Conservation (phyloP, 1,284 basidiomycete species). For the Entoloma clypeatum region DNA sequence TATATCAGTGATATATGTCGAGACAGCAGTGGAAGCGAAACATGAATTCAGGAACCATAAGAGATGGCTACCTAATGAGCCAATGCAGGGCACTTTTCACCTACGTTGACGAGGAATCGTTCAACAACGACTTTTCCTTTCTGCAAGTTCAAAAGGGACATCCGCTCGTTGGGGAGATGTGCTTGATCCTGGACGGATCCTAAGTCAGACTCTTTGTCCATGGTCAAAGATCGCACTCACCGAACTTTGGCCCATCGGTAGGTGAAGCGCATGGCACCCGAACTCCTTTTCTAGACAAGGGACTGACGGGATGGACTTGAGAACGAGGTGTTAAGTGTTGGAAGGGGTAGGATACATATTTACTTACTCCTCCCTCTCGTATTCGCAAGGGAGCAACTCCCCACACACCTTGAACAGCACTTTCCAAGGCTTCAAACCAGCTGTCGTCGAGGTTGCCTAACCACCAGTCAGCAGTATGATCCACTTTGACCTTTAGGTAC, state of each 20-base stretch:
- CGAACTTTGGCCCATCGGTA: slow-evolving; percentile 85
- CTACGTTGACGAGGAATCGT: slow-evolving; percentile 55
- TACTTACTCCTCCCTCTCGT: slow-evolving; percentile 86
- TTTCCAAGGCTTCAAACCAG: slow-evolving; percentile 83
- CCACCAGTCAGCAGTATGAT: slow-evolving; percentile 95
- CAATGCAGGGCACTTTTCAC: slow-evolving; percentile 26
- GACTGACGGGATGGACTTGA: slow-evolving; percentile 83
- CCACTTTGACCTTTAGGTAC: slow-evolving; percentile 60
- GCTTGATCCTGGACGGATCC: slow-evolving; percentile 62
- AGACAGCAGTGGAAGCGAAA: too few species aligned
- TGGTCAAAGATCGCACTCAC: slow-evolving; percentile 38
- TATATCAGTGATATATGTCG: too few species aligned
- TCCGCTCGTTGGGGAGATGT: slow-evolving; percentile 83
- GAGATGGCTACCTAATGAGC: too few species aligned
- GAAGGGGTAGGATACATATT: slow-evolving; percentile 11
- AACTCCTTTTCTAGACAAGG: slow-evolving; percentile 93
- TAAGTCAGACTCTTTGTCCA: slow-evolving; percentile 1
- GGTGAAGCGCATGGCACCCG: slow-evolving; percentile 75
- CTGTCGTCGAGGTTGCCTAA: slow-evolving; percentile 78
- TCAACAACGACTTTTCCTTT: slow-evolving; percentile 74
- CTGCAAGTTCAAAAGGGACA: slow-evolving; percentile 71
- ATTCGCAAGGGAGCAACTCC: slow-evolving; percentile 80
- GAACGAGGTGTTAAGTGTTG: slow-evolving; percentile 1
- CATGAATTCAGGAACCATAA: too few species aligned
- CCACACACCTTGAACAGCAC: slow-evolving; percentile 84